These are phyloP conservation scores for Starmera pachycereana DNA, from an alignment of 805 yeast species.

Conservation along the genomic window DNA sequence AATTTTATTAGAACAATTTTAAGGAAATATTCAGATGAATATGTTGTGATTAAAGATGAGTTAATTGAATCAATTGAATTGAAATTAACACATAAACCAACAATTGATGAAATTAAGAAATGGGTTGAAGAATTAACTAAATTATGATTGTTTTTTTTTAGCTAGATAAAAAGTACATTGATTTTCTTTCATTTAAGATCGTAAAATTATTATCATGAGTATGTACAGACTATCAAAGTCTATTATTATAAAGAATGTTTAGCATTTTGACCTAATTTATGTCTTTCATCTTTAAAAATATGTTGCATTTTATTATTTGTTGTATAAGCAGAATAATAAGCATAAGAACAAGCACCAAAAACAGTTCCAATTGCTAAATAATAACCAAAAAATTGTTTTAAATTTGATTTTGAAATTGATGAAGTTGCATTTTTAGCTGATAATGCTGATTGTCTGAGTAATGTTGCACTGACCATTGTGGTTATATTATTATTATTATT, in stretches of 20 bases:
- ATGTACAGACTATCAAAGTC: too few species aligned
- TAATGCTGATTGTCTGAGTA: conserved; percentile 13
- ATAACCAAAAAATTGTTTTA: conserved; percentile 9
- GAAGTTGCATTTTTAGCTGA: conserved; percentile 8
- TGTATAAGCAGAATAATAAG: conserved; percentile 15
- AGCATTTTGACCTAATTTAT: conserved; percentile 5
- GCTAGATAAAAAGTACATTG: too few species aligned
- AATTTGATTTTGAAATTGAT: conserved; percentile 2
- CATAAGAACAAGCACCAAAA: conserved; percentile 9
- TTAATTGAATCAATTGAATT: conserved; percentile 25
- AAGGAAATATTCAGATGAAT: conserved; percentile 37
- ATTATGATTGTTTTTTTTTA: conserved; percentile 2
- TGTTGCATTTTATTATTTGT: conserved; percentile 16
- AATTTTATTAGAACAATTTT: conserved; percentile 28
- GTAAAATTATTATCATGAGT: too few species aligned
- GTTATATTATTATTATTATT: neutral
- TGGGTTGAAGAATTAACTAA: conserved; percentile 26
- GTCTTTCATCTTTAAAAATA: conserved; percentile 11
- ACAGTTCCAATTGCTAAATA: conserved; percentile 12
- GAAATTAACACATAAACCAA: conserved; percentile 22
- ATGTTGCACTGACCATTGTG: conserved; percentile 16
- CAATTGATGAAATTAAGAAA: conserved; percentile 16
- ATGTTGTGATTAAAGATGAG: conserved; percentile 17
- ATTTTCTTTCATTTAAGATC: too few species aligned
- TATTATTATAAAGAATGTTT: neutral